Evolutionary conservation across 2,329 filamentous ascomycete genomes (phyloP).

Genomic region (Cryoendolithus antarcticus): DNA sequence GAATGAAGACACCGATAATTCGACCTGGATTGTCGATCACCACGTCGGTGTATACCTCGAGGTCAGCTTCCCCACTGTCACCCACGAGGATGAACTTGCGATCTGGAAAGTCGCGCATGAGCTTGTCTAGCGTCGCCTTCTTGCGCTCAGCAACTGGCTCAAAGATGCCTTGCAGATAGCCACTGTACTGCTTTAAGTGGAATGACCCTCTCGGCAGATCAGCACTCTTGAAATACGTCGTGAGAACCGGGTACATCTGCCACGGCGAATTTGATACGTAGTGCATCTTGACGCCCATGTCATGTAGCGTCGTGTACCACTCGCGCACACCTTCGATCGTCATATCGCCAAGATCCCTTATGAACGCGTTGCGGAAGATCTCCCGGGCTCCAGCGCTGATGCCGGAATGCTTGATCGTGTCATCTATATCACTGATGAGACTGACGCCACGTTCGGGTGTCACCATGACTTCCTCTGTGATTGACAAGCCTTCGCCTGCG

Average conservation of each 20-base stretch:
- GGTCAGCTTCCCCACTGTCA: slow-evolving; percentile 90
- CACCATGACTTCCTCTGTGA: slow-evolving; percentile 63
- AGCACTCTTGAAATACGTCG: slow-evolving; percentile 69
- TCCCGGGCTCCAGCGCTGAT: slow-evolving; percentile 79
- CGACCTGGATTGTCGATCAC: slow-evolving; percentile 70
- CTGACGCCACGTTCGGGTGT: slow-evolving; percentile 73
- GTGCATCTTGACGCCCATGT: slow-evolving; percentile 76
- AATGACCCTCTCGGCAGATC: slow-evolving; percentile 79
- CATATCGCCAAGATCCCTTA: slow-evolving; percentile 69
- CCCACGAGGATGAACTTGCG: slow-evolving; percentile 84
- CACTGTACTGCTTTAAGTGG: slow-evolving; percentile 90
- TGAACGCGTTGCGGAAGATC: slow-evolving; percentile 92
- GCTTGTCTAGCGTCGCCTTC: slow-evolving; percentile 71
- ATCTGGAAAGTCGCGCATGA: slow-evolving; percentile 80
- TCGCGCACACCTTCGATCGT: slow-evolving; percentile 77
- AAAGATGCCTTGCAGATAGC: slow-evolving; percentile 96
- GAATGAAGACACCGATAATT: slow-evolving; percentile 79
- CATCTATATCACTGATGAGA: slow-evolving; percentile 93
- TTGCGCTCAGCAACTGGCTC: slow-evolving; percentile 94
- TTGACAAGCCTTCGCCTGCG: slow-evolving; percentile 73
- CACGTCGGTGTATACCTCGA: slow-evolving; percentile 96
- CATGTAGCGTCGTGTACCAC: slow-evolving; percentile 71
- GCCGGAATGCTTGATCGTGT: slow-evolving; percentile 92
- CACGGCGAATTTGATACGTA: slow-evolving; percentile 99
- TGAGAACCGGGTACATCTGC: slow-evolving; percentile 87